Evolutionary conservation across 331 rosid species (phyloP).

Genomic region (Stylosanthes scabra): DNA sequence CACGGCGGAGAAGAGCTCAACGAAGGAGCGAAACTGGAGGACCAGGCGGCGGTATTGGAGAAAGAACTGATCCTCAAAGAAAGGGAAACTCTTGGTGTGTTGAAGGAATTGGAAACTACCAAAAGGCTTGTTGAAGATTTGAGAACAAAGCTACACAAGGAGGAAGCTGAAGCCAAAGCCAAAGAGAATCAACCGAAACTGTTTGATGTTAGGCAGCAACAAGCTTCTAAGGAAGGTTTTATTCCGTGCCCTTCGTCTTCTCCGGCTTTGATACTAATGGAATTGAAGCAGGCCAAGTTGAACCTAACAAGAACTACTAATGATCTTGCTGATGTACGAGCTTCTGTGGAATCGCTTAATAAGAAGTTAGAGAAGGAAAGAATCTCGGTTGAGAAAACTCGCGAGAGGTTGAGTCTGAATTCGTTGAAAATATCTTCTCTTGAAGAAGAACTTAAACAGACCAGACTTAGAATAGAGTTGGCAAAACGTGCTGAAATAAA

Average conservation of each 20-base stretch:
- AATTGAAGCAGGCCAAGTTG: constrained; percentile 87
- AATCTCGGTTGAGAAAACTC: constrained; percentile 74
- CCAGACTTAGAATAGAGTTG: constrained; percentile 63
- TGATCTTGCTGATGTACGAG: constrained; percentile 75
- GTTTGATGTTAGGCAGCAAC: constrained; percentile 18
- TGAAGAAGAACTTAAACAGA: constrained; percentile 78
- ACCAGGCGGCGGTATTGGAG: constrained; percentile 69
- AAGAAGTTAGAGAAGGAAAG: constrained; percentile 86
- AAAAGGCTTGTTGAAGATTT: constrained; percentile 69
- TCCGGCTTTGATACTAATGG: constrained; percentile 73
- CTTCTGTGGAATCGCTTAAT: constrained; percentile 64
- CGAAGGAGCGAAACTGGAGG: constrained; percentile 60
- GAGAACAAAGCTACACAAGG: constrained; percentile 71
- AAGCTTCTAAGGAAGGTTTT: neutral
- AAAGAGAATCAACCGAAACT: constrained; percentile 53
- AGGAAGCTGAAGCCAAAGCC: constrained; percentile 65
- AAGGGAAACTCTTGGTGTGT: constrained; percentile 87
- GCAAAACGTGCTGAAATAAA: constrained; percentile 59
- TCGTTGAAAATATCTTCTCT: constrained; percentile 66
- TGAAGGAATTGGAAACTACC: constrained; percentile 84
- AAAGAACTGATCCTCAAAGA: constrained; percentile 82
- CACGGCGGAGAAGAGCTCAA: constrained; percentile 51
- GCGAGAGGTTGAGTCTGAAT: constrained; percentile 68
- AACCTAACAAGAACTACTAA: constrained; percentile 73
- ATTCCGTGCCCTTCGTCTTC: constrained; percentile 51